Evolutionary conservation across 1,139 yeast genomes (phyloP), one percentile per base, ranked within the genome.

Genomic region (Protomyces lactucae-debilis): DNA sequence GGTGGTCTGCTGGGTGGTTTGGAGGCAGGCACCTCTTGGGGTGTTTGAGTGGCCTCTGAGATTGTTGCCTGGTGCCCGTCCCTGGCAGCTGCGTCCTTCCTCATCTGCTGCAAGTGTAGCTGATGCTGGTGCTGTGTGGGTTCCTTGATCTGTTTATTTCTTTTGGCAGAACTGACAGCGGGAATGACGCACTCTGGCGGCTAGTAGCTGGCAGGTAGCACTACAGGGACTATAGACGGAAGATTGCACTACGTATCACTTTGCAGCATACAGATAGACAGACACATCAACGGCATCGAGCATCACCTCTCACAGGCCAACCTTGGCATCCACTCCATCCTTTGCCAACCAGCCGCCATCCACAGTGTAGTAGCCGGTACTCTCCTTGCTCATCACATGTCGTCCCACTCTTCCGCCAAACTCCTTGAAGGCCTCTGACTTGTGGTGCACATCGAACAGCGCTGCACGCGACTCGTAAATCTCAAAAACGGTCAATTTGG

Each of bases 381-480:
- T 32, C 37, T 46, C 36, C 45, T 52, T 59, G 18, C 37, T 48
- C 16, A 36, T 51, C 10, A 59, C 63, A 21, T 40, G 35, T 18
- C 28, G 56, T 18, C 43, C 43, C 9, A 28, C 53, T 25, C 32
- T 32, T 6, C 25, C 35, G 40, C 35, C 36, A 18, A 59, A 59
- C 32, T 10, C 28, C 53, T 32, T 52, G 52, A 59, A 59, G 12
- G 56, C 57, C 28, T 52, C 57, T 14, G 63, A 59, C 48, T 59
- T 59, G 57, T 54, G 59, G 32, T 60, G 64, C 25, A 48, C 46
- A n/a, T 54, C 64, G 4, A 52, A 52, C 48, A 60, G 51, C 21
- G 64, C 64, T 14, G 32, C 52, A 35, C 37, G 46, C 25, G 36
- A 32, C 43, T 60, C 59, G 40, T 60, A 60, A 14, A 54, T 55